Evolutionary conservation across 805 yeast species (phyloP).

Genomic region (Suhomyces sp.): DNA sequence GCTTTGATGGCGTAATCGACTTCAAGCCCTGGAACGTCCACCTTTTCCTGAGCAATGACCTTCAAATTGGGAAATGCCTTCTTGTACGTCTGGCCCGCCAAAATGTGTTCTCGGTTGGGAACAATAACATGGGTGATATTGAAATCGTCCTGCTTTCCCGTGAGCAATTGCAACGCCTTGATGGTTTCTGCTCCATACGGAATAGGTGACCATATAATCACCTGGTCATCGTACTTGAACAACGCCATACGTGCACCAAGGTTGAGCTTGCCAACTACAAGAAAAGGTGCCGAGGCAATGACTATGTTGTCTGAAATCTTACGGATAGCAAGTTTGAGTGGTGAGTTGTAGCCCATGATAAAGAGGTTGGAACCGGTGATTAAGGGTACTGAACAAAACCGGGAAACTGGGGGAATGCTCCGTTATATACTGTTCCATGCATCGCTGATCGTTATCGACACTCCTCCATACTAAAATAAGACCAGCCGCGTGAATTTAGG

Average conservation of each 20-base stretch:
- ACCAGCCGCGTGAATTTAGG: too few species aligned
- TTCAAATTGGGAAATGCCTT: constrained; percentile 13
- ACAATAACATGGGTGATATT: constrained; percentile 14
- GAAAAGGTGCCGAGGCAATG: constrained; percentile 31
- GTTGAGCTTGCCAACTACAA: constrained; percentile 25
- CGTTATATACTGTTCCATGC: too few species aligned
- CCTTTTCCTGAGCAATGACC: constrained; percentile 12
- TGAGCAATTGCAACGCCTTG: constrained; percentile 12
- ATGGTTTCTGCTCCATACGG: constrained; percentile 14
- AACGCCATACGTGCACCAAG: constrained; percentile 44
- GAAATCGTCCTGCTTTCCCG: constrained; percentile 6
- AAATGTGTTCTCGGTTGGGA: constrained; percentile 14
- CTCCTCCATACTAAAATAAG: too few species aligned
- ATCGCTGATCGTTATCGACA: too few species aligned
- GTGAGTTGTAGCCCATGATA: constrained; percentile 30
- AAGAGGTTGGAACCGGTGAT: not conserved
- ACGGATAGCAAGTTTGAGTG: constrained; percentile 28
- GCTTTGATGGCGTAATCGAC: constrained; percentile 6
- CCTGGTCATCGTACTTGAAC: constrained; percentile 22
- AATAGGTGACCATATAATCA: constrained; percentile 18
- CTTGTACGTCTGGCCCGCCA: constrained; percentile 12
- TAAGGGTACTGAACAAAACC: not conserved
- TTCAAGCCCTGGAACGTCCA: constrained; percentile 1
- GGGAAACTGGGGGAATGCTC: too few species aligned
- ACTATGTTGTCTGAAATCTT: constrained; percentile 32